Evolutionary conservation across 768 basidiomycete genomes (phyloP), one percentile per base, ranked within the genome.

Genomic region (Phaeolepiota aurea): DNA sequence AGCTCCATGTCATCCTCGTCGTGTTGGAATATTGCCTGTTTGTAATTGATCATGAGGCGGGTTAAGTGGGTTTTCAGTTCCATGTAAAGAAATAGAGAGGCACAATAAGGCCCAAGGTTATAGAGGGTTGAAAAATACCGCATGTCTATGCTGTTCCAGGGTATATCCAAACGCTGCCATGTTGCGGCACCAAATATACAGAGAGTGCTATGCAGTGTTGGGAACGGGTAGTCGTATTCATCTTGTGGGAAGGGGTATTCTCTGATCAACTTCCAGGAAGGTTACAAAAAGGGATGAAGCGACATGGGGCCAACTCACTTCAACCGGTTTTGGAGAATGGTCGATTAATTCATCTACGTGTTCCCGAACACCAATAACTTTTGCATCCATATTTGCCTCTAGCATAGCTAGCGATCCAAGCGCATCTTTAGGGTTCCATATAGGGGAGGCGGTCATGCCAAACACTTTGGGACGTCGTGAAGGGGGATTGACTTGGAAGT

Each of bases 381-480:
- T 82, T 14, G 85, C 72, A 55, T 87, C 72, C 56, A 90, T 49
- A 48, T 83, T 87, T 32, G 64, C 62, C 56, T 92, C 87, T 2
- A 90, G 64, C 0, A 67, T 66, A 15, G 64, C 54, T 14, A 93
- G 61, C 2, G 85, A 84, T 16, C 71, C 72, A 14, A 63, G 57
- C 0, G 87, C 77, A 39, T 87, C 74, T 46, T 75, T 81, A 10
- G 77, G 70, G 46, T 87, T 85, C 82, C 84, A 89, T 18, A 90
- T 78, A 0, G 90, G 90, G 13, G 87, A 90, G 0, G 91, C 91
- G 0, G 91, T 93, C 81, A 94, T 85, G 2, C 91, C 91, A 45
- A 93, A 87, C n/a, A 94, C 69, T 54, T 86, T 89, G 7, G 87
- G 86, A n/a, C 82, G 68, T 14, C 63, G 51, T 1, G 37, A 19